Evolutionary conservation across 2,329 filamentous ascomycete genomes (phyloP), one percentile per base, ranked within the genome.

Genomic region (Geosmithia morbida): DNA sequence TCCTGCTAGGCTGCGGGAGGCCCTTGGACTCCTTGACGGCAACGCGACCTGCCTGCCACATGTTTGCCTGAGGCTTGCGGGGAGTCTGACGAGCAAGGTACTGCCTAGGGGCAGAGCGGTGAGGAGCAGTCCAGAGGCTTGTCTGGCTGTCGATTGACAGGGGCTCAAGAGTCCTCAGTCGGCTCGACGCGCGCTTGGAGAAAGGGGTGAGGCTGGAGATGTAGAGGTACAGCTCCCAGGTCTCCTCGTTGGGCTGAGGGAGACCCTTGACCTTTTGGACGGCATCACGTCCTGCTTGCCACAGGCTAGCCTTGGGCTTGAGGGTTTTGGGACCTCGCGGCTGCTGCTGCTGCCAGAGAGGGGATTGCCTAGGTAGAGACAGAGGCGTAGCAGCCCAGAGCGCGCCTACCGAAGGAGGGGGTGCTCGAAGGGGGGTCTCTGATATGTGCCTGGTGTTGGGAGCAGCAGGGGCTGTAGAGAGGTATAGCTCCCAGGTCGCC

Each of bases 1-100:
- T 50, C 39, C 57, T 54, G 39, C 62, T 59, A 4, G 64, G 64
- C 49, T 69, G 63, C 2, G 63, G 57, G 7, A 66, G 53, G 11
- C 61, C 59, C 10, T 51, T 44, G n/a, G 17, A 33, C 40, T 42
- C 45, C 16, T 44, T 16, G 20, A 43, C 33, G 14, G 33, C 33
- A 11, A 3, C 33, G 13, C 22, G 22, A 8, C 10, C 33, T 7
- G 33, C 33, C 33, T 37, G 11, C 33, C 33, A 37, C 33, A 37
- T 13, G 33, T 11, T 37, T 13, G 14, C 33, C 33, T 37, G 10
- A 11, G 33, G 33, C 33, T 37, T 11, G 33, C 33, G 14, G 5
- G 33, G 33, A 11, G 6, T 37, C 33, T 37, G 33, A 11, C 33
- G 14, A 11, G 13, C 14, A 18, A n/a, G 40, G 18, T n/a, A 20